phyloP scores from a whole-genome alignment of 2,329 filamentous ascomycete species.

The Neospermospora avenae region DNA sequence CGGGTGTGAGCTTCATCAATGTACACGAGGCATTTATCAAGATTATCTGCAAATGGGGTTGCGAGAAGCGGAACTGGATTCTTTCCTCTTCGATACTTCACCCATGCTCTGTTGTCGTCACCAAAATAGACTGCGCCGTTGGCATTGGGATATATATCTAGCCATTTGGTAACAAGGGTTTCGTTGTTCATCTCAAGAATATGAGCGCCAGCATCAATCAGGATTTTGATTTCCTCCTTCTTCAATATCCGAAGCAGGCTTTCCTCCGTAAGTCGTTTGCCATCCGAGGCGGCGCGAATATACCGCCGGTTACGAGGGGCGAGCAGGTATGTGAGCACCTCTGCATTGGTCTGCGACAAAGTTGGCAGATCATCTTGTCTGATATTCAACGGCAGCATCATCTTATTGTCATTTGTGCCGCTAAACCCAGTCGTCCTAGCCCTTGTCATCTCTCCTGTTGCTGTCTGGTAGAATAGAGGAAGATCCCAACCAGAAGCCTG shows the following conservation, averaged over 20 bases:
- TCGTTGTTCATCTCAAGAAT: constrained; percentile 57
- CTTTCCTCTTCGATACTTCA: constrained; percentile 19
- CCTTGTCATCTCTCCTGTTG: not conserved
- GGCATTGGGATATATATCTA: constrained; percentile 18
- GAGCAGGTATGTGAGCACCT: constrained; percentile 58
- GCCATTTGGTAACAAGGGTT: constrained; percentile 22
- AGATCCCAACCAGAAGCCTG: constrained; percentile 68
- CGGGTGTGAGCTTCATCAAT: constrained; percentile 31
- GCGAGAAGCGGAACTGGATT: constrained; percentile 23
- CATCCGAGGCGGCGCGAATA: constrained; percentile 34
- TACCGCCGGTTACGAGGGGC: constrained; percentile 47
- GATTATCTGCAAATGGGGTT: constrained; percentile 25
- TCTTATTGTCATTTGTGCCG: constrained; percentile 65
- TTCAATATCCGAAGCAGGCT: constrained; percentile 43
- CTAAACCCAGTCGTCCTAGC: constrained; percentile 63
- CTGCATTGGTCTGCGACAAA: constrained; percentile 58
- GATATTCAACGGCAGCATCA: constrained; percentile 58
- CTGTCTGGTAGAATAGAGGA: constrained; percentile 40
- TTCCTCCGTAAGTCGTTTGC: constrained; percentile 43
- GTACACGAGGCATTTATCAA: constrained; percentile 26
- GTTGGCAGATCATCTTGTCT: constrained; percentile 55
- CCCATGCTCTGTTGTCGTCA: constrained; percentile 13
- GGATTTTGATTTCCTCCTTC: constrained; percentile 42
- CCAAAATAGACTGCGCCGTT: constrained; percentile 21
- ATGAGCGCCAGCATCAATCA: constrained; percentile 64